Conservation (phyloP, 306 rosid species). For the Gillenia trifoliata region DNA sequence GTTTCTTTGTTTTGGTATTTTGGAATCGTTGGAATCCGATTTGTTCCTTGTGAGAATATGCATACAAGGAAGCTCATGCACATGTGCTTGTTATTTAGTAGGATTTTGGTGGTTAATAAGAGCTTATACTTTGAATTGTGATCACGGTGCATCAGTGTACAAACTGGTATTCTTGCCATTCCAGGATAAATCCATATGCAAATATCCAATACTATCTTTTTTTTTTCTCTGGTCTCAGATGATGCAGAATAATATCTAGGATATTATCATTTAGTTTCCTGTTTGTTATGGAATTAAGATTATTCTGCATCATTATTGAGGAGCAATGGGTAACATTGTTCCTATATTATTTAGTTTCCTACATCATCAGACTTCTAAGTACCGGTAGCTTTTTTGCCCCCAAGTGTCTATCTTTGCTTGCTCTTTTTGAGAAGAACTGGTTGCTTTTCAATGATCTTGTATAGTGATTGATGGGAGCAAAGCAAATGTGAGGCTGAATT, state of each 20-base stretch:
- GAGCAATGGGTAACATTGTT: not conserved
- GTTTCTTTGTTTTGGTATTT: not conserved
- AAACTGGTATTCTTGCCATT: not conserved
- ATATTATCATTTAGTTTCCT: not conserved
- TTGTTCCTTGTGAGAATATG: not conserved
- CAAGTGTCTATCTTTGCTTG: not conserved
- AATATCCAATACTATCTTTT: not conserved
- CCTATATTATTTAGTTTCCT: not conserved
- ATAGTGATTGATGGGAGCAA: not conserved
- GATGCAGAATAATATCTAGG: not conserved
- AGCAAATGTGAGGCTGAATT: not conserved
- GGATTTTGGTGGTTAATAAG: not conserved
- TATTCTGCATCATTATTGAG: no score
- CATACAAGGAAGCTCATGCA: not conserved
- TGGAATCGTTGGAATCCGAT: not conserved
- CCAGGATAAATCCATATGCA: not conserved
- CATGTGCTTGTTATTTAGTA: not conserved
- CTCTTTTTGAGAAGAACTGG: no score
- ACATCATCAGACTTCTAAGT: not conserved
- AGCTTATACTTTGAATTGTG: not conserved
- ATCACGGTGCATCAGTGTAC: not conserved
- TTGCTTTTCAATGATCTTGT: not conserved
- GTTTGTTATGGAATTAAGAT: not conserved
- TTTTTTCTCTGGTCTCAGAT: not conserved
- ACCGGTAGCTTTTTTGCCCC: not conserved